Percentiles rank a stretch among this genome's conserved stretches.
phyloP scores from a whole-genome alignment of 2,329 filamentous ascomycete species.

The Neocucurbitaria cava region DNA sequence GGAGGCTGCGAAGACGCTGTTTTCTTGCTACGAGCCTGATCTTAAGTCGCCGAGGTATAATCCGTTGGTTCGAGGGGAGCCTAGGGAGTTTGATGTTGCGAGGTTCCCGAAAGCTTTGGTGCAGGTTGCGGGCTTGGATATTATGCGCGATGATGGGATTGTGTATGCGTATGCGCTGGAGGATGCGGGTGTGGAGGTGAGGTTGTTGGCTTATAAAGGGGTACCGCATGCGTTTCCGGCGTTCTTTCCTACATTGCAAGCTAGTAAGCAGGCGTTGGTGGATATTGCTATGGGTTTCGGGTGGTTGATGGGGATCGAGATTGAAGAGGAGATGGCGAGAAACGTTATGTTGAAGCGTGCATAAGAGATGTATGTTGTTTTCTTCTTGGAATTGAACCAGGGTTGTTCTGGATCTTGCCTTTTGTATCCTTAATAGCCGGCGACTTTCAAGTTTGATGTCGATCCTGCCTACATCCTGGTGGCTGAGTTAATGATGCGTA shows the following conservation, averaged over 20 bases:
- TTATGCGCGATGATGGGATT: conserved; percentile 59
- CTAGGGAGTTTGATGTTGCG: neutral
- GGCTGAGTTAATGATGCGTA: too few relatives aligned
- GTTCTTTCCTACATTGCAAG: conserved; percentile 32
- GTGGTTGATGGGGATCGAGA: conserved; percentile 32
- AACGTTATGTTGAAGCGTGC: neutral
- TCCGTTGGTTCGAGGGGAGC: neutral
- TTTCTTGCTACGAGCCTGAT: neutral
- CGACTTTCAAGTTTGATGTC: too few relatives aligned
- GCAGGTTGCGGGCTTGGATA: conserved; percentile 58
- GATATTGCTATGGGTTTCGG: conserved; percentile 40
- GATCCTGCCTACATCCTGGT: too few relatives aligned
- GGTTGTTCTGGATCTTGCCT: too few relatives aligned
- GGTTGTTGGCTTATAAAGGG: conserved; percentile 53
- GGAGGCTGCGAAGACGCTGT: neutral
- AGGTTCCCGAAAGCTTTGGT: conserved; percentile 8
- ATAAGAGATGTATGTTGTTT: neutral
- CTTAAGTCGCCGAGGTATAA: conserved; percentile 10
- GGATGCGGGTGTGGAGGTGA: conserved; percentile 52
- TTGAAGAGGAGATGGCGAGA: neutral
- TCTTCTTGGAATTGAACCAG: neutral
- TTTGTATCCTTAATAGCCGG: too few relatives aligned
- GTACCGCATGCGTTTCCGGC: conserved; percentile 52
- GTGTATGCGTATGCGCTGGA: conserved; percentile 59
- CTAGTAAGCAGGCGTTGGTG: conserved; percentile 25